Evolutionary conservation across 768 basidiomycete genomes (phyloP).

Genomic region (Termitomyces sp.): DNA sequence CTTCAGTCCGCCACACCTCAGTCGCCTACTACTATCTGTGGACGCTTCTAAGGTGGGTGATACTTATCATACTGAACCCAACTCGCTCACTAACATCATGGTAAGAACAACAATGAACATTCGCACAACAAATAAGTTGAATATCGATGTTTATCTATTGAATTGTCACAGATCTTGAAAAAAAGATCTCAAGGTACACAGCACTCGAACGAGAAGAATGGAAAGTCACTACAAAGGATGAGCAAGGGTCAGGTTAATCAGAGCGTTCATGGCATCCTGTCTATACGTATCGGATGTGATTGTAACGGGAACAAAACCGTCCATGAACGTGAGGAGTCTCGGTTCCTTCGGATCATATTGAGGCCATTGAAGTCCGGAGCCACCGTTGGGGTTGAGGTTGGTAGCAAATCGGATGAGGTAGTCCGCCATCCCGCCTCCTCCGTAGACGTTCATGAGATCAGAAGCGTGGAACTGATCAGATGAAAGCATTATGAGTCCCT

Average conservation of each 20-base stretch:
- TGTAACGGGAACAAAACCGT: conserved; percentile 23
- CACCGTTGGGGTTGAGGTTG: conserved; percentile 39
- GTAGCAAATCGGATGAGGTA: conserved; percentile 40
- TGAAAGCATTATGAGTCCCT: neutral
- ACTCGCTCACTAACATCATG: no score
- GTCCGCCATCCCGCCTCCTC: conserved; percentile 36
- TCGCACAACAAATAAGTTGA: no score
- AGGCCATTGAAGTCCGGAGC: conserved; percentile 35
- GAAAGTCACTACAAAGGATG: conserved; percentile 22
- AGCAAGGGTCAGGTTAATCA: conserved; percentile 27
- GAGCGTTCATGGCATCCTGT: conserved; percentile 28
- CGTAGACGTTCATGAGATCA: conserved; percentile 37
- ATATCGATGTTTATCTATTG: no score
- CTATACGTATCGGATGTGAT: conserved; percentile 42
- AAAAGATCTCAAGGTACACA: no score
- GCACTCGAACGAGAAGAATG: no score
- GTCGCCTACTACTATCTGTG: no score
- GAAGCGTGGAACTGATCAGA: conserved; percentile 34
- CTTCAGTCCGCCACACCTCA: no score
- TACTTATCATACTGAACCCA: no score
- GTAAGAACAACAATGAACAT: no score
- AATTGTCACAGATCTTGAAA: no score
- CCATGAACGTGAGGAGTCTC: conserved; percentile 34
- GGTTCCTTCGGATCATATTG: conserved; percentile 29
- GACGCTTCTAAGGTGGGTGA: no score